Conservation (phyloP, 352 stramenopile genomes). For the Phytophthora europaea region DNA sequence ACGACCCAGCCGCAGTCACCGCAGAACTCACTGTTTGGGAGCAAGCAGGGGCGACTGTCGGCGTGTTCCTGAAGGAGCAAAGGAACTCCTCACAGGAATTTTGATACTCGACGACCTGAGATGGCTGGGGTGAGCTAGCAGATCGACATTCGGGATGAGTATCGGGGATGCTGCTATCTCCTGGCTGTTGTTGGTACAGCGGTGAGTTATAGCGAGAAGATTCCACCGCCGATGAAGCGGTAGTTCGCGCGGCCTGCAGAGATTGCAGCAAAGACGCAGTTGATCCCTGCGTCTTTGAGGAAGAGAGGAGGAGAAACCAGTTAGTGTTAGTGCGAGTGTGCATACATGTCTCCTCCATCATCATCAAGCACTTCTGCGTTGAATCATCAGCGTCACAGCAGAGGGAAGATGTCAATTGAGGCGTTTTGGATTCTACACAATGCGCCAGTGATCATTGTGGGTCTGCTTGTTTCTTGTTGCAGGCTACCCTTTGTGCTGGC, state of each 20-base stretch:
- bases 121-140: conserved; percentile 4
- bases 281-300: conserved; percentile 27
- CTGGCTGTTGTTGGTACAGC: conserved; percentile 10
- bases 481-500: neutral
- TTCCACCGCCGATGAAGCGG: conserved; percentile 10
- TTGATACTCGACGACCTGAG: conserved; percentile 11
- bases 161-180: conserved; percentile 9
- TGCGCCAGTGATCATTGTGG: conserved; percentile 33
- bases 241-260: conserved; percentile 16
- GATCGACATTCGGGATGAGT: conserved; percentile 14
- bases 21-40: conserved; percentile 39
- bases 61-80: conserved; percentile 43
- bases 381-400: conserved; percentile 31
- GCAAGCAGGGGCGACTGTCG: conserved; percentile 40
- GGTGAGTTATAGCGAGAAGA: conserved; percentile 8
- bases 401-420: conserved; percentile 32
- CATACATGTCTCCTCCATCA: conserved; percentile 40
- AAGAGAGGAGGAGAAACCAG: conserved; percentile 26
- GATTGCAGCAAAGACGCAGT: conserved; percentile 25
- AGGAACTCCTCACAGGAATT: conserved; percentile 15
- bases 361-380: conserved; percentile 28
- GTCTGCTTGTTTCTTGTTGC: conserved; percentile 12
- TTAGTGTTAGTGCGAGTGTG: conserved; percentile 36
- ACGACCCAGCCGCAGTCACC: conserved; percentile 37
- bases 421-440: conserved; percentile 35